Conservation (phyloP, 2,329 filamentous ascomycete species). For the Trichophyton rubrum region DNA sequence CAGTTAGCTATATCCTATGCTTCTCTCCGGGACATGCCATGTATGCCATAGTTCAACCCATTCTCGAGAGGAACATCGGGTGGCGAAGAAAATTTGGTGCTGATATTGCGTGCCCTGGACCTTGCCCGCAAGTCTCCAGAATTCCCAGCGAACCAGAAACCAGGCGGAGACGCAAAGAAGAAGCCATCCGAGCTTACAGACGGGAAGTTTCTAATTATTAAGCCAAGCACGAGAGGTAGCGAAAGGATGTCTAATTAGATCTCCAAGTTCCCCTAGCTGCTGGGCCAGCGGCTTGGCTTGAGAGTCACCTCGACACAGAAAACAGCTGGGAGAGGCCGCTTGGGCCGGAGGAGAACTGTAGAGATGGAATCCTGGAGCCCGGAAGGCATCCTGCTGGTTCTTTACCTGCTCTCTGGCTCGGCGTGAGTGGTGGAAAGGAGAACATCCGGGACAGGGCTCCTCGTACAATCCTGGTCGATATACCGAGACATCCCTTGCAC, state of each 20-base stretch:
- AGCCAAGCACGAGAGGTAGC: not conserved
- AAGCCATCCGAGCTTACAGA: not conserved
- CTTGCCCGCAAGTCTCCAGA: not conserved
- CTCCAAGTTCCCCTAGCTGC: not conserved
- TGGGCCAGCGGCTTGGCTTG: not conserved
- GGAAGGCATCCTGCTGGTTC: not conserved
- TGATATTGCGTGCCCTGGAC: not conserved
- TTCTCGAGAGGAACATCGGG: not conserved
- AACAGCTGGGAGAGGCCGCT: not conserved
- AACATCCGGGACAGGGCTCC: not conserved
- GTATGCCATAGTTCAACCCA: too few species aligned
- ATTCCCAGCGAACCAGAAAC: not conserved
- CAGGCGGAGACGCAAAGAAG: not conserved
- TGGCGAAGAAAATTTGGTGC: not conserved
- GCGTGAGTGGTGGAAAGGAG: not conserved
- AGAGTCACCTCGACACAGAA: not conserved
- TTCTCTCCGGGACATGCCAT: not conserved
- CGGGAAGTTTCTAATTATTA: constrained; percentile 5
- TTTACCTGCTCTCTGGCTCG: not conserved
- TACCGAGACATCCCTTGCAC: not conserved
- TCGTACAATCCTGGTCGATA: constrained; percentile 3
- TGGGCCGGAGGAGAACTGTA: not conserved
- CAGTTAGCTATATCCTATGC: not conserved
- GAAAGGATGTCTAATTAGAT: not conserved
- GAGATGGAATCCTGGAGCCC: not conserved